These are phyloP conservation scores for Stagonosporopsis chrysanthemi DNA, from an alignment of 2,329 filamentous ascomycete species.

Conservation along the genomic window DNA sequence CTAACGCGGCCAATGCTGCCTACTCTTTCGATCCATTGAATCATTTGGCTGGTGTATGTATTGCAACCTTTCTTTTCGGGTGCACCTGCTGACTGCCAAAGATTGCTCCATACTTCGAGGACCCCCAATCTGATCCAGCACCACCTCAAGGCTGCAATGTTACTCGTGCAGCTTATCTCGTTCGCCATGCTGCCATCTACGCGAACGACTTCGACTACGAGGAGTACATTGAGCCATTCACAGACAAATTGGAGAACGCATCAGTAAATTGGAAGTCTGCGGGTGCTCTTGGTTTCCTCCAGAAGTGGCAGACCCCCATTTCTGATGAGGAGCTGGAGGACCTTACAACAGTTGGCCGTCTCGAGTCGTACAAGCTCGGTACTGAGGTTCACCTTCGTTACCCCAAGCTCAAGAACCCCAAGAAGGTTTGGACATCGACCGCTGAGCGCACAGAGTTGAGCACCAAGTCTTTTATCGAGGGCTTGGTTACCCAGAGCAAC, in stretches of 20 bases:
- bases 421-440: constrained; percentile 67
- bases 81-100: background rate
- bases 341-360: constrained; percentile 67
- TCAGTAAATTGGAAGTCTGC: constrained; percentile 66
- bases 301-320: constrained; percentile 64
- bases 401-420: constrained; percentile 60
- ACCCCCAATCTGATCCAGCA: constrained; percentile 56
- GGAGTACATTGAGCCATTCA: constrained; percentile 59
- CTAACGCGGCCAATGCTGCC: constrained; percentile 37
- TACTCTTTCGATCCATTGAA: constrained; percentile 58
- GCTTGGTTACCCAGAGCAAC: constrained; percentile 62
- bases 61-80: background rate
- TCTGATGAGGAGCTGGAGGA: constrained; percentile 64
- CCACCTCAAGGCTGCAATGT: constrained; percentile 61
- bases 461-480: constrained; percentile 65
- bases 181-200: constrained; percentile 61
- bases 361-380: constrained; percentile 67
- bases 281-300: constrained; percentile 64
- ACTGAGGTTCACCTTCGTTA: constrained; percentile 67
- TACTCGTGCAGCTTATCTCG: constrained; percentile 57
- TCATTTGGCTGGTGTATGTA: constrained; percentile 54
- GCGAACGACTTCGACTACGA: constrained; percentile 63
- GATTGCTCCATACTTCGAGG: constrained; percentile 60
- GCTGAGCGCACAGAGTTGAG: constrained; percentile 68
- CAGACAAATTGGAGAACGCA: constrained; percentile 65